phyloP scores from a whole-genome alignment of 2,329 filamentous ascomycete genomes.

The Beauveria scarabaeidicola region DNA sequence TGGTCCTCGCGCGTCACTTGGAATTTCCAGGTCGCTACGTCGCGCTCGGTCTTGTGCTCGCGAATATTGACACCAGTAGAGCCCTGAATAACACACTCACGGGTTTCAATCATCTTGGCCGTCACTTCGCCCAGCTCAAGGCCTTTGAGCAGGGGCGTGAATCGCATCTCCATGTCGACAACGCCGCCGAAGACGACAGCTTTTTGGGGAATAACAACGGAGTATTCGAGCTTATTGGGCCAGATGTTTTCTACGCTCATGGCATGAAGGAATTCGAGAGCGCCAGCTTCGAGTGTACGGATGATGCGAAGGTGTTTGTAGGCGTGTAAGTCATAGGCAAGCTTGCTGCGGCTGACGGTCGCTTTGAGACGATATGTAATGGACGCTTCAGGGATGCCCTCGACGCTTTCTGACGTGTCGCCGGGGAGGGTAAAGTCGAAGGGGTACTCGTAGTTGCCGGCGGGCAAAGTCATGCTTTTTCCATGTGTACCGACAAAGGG shows the following conservation, averaged over 20 bases:
- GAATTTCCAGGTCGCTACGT: conserved; percentile 53
- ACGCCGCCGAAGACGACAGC: conserved; percentile 89
- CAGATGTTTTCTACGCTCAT: conserved; percentile 97
- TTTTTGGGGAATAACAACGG: conserved; percentile 86
- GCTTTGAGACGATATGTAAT: conserved; percentile 89
- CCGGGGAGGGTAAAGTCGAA: conserved; percentile 70
- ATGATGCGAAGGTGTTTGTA: conserved; percentile 73
- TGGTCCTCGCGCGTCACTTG: conserved; percentile 49
- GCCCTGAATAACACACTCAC: conserved; percentile 54
- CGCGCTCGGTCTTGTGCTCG: conserved; percentile 55
- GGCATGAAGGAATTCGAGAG: conserved; percentile 71
- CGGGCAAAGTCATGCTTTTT: conserved; percentile 50
- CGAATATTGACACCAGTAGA: conserved; percentile 37
- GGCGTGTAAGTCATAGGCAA: conserved; percentile 76
- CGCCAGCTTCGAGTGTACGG: conserved; percentile 65
- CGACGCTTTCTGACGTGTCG: conserved; percentile 73
- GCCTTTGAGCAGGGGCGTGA: conserved; percentile 83
- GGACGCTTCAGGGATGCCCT: conserved; percentile 78
- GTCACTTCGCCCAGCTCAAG: conserved; percentile 76
- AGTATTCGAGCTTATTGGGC: conserved; percentile 96
- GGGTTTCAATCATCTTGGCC: conserved; percentile 70
- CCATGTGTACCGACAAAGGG: conserved; percentile 53
- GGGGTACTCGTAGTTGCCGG: conserved; percentile 77
- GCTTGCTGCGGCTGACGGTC: conserved; percentile 76
- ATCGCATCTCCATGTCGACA: conserved; percentile 74